Base-by-base conservation (phyloP, 345 rosid species). In the Lagerstroemia speciosa region DNA sequence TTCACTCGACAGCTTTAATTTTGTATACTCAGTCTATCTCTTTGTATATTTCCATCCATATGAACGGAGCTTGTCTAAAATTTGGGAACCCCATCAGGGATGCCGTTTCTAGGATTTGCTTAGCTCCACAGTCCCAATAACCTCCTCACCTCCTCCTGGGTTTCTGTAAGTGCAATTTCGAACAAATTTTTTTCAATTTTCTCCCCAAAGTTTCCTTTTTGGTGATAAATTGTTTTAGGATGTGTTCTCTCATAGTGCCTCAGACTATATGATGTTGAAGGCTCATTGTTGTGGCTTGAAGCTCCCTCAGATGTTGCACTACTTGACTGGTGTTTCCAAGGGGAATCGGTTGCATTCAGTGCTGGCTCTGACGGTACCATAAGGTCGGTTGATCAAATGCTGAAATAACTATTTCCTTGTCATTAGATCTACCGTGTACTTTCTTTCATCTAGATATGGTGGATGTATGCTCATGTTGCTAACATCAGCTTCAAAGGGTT, bases 101-200 rank as follows among this genome's bases (percentile, higher is more conserved):
- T 69, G 80, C 96, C 22, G 67, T 94, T 76, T 89, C 99, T 8
- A 79, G 83, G 74, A 67, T 89, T 77, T 82, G 81, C 32, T 95
- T 95, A 81, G 87, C 98, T 14, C 84, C 99, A 0, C 74, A 70
- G 1, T 85, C 96, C n/a, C 46, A 85, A 89, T 72, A 86, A 87
- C 68, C 89, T 94, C 72, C 91, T 95, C 31, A 57, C 92, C 69
- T 76, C 98, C 55, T 89, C 98, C 29, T 94, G 99, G 99, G 99
- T 92, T 65, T 81, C 89, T 9, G 97, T 94, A 32, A 83, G 96
- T 81, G 12, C 75, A 66, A 40, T 31, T 55, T 68, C 22, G 38
- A 64, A 32, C 52, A 2, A 31, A 45, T 29, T 48, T 5, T 0
- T 5, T 24, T 19, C 22, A 19, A 31, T 69, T n/a, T n/a, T n/a